Evolutionary conservation across 2,329 filamentous ascomycete species (phyloP), one percentile per base, ranked within the genome.

Genomic region (Rutstroemia sp.): DNA sequence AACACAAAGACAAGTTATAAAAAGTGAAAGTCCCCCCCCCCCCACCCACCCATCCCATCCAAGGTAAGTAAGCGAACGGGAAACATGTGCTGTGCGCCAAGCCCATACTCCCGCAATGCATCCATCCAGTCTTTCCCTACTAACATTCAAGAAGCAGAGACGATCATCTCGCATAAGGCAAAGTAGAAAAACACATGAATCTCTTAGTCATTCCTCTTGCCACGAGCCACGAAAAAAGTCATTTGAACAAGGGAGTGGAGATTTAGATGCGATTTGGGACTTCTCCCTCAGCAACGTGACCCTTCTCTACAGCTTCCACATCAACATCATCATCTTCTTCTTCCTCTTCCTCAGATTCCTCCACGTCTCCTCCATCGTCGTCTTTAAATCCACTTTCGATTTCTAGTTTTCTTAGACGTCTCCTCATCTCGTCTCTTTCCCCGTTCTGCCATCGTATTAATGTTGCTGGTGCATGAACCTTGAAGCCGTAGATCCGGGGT

Each of bases 401-500:
- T 60, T 85, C 83, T 64, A 86, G 78, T 69, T 80, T 81, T 54
- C 80, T 74, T 61, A 99, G 76, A 44, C 92, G 79, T 54, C 83
- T 79, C 65, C 90, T 86, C 87, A 96, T 90, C 48, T 91, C 84
- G 55, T 92, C 87, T 58, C 91, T 80, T 69, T 88, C 83, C 46
- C 78, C 79, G 68, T 89, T 86, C 74, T 99, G 94, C 94, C 94
- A 99, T 66, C 94, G 83, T 63, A 91, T 84, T 64, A 99, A 77
- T 3, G 92, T 86, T 0, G 94, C 92, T 16, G 87, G 82, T 4
- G 91, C 89, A 73, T 99, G 94, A 5, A 99, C 91, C 68, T 89
- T 90, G 79, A 99, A 99, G 36, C 94, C 94, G 71, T 94, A 99
- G 59, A 95, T 87, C 57, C 88, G 84, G 23, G 94, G 94, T 56